Evolutionary conservation across 352 stramenopile genomes (phyloP).

Genomic region (Phytophthora quininea): DNA sequence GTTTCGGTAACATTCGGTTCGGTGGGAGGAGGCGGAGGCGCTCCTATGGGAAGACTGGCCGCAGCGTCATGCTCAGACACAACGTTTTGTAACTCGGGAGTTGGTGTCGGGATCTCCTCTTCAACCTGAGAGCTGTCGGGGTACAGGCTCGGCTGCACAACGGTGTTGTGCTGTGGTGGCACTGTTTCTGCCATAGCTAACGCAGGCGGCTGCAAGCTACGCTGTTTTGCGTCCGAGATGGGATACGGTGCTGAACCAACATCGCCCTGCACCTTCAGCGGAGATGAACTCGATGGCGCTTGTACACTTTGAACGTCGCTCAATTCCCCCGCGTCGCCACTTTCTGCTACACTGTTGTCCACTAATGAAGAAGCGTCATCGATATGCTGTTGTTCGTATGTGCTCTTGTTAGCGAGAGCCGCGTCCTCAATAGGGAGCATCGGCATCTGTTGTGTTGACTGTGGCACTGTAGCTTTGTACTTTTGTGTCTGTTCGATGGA

Average conservation of each 20-base stretch:
- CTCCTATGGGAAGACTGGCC: slow-evolving; percentile 6
- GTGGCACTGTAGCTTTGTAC: no score
- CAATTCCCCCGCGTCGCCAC: slow-evolving; percentile 4
- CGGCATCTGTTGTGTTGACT: no score
- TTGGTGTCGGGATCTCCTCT: not conserved
- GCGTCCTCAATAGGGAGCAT: slow-evolving; percentile 7
- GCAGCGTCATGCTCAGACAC: not conserved
- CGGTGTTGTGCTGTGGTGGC: not conserved
- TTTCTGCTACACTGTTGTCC: not conserved
- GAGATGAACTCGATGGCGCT: not conserved
- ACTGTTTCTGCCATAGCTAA: not conserved
- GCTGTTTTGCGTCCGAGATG: not conserved
- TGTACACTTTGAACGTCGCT: slow-evolving; percentile 9
- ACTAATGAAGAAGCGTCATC: not conserved
- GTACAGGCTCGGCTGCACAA: not conserved
- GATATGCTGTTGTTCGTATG: slow-evolving; percentile 6
- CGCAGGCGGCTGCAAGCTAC: not conserved
- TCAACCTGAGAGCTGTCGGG: not conserved
- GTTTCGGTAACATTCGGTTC: not conserved
- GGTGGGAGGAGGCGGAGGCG: not conserved
- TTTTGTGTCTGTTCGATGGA: slow-evolving; percentile 3
- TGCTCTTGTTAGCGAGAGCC: not conserved
- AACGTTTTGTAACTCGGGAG: slow-evolving; percentile 2
- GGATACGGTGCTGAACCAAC: not conserved
- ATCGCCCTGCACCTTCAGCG: not conserved